phyloP scores from a whole-genome alignment of 306 rosid species.

The Lithocarpus polystachyus region DNA sequence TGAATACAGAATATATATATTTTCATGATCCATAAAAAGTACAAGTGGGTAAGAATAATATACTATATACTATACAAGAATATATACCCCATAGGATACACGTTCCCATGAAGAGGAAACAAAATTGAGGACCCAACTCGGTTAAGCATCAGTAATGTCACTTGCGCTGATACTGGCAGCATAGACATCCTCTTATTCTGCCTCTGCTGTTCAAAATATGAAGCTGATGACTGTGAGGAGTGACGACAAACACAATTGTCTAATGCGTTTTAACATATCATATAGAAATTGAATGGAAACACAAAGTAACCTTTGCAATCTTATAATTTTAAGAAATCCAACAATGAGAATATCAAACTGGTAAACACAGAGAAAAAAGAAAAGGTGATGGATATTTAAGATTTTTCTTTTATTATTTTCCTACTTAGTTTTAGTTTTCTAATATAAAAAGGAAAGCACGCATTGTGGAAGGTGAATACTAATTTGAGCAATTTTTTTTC shows the following conservation, averaged over 20 bases:
- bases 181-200: constrained; percentile 40
- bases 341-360: too few species aligned
- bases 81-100: constrained; percentile 84
- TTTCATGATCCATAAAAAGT: not conserved
- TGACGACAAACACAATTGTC: not conserved
- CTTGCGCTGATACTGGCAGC: constrained; percentile 13
- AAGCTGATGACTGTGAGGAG: constrained; percentile 52
- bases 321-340: too few species aligned
- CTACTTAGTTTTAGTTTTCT: too few species aligned
- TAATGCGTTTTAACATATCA: too few species aligned
- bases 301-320: too few species aligned
- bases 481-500: too few species aligned
- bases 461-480: too few species aligned
- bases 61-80: not conserved
- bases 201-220: constrained; percentile 33
- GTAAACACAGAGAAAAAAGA: too few species aligned
- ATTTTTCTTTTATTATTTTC: not conserved
- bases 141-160: constrained; percentile 33
- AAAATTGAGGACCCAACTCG: constrained; percentile 64
- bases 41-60: too few species aligned
- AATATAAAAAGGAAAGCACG: too few species aligned
- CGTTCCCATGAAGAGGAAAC: constrained; percentile 69
- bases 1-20: not conserved
- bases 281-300: too few species aligned
- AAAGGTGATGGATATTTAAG: not conserved